A percentile compares a stretch with the other conserved stretches of the same genome.
phyloP scores from a whole-genome alignment of 1,139 yeast species.

The Saccharomyces hybrid region DNA sequence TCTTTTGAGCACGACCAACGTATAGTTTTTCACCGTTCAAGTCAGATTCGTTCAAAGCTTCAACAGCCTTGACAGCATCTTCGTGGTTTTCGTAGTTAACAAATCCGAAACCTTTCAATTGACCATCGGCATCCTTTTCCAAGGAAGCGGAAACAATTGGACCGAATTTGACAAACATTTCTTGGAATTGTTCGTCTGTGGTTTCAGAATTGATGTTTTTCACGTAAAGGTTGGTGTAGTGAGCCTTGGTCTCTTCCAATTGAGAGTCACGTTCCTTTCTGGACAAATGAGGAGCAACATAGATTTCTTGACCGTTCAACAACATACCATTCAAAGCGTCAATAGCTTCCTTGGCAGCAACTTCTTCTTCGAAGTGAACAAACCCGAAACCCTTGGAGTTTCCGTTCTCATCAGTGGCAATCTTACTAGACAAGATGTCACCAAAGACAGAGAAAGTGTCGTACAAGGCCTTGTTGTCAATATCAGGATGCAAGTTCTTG shows the following conservation, averaged over 20 bases:
- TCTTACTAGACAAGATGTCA: constrained; percentile 39
- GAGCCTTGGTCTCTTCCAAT: constrained; percentile 84
- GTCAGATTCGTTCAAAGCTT: constrained; percentile 82
- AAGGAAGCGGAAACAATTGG: constrained; percentile 75
- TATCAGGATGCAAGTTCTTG: constrained; percentile 27
- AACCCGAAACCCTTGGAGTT: constrained; percentile 38
- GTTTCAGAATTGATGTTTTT: constrained; percentile 77
- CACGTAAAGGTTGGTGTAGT: constrained; percentile 91
- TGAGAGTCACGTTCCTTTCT: constrained; percentile 94
- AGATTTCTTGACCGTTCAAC: constrained; percentile 93
- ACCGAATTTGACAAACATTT: constrained; percentile 70
- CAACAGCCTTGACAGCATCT: constrained; percentile 86
- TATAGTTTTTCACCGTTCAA: constrained; percentile 76
- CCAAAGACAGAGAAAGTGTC: constrained; percentile 39
- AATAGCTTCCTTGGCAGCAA: constrained; percentile 91
- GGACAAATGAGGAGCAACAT: constrained; percentile 89
- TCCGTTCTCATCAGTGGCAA: constrained; percentile 52
- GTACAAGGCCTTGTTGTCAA: constrained; percentile 38
- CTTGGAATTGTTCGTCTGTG: constrained; percentile 64
- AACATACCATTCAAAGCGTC: constrained; percentile 98
- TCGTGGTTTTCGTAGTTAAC: constrained; percentile 85
- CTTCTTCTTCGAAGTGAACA: constrained; percentile 42
- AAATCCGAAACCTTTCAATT: constrained; percentile 93
- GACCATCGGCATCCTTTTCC: constrained; percentile 79
- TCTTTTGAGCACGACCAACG: constrained; percentile 99